Conservation (phyloP, 2,329 filamentous ascomycete species). For the Camillea tinctor region DNA sequence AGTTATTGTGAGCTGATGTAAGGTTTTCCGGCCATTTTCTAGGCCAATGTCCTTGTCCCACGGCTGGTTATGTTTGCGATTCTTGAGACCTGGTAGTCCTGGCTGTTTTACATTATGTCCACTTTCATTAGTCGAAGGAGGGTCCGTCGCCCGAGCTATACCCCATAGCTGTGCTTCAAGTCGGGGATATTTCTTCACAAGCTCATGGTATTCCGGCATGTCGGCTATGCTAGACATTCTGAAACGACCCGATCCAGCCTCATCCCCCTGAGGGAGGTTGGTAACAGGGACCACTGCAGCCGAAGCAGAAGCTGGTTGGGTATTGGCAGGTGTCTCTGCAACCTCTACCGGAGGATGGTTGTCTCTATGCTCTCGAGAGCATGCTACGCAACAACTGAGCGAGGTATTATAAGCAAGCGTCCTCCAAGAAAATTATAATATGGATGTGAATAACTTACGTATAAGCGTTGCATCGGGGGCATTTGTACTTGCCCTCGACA, state of each 20-base stretch:
- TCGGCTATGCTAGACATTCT: constrained; percentile 25
- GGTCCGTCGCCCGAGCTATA: constrained; percentile 33
- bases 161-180: constrained; percentile 26
- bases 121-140: constrained; percentile 16
- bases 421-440: background rate
- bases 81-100: constrained; percentile 5
- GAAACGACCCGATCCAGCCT: background rate
- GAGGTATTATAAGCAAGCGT: constrained; percentile 3
- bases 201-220: constrained; percentile 28
- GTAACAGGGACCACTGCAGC: background rate
- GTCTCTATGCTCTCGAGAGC: constrained; percentile 52
- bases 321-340: constrained; percentile 2
- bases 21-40: constrained; percentile 51
- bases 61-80: constrained; percentile 37
- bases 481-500: constrained; percentile 60
- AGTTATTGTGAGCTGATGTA: constrained; percentile 50
- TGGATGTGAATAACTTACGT: constrained; percentile 46
- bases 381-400: constrained; percentile 57
- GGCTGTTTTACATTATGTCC: constrained; percentile 6
- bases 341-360: constrained; percentile 43
- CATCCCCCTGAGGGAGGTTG: background rate
- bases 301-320: background rate
- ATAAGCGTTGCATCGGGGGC: constrained; percentile 54
- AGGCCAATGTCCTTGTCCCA: constrained; percentile 62
- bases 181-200: constrained; percentile 29